Conservation (phyloP, 2,329 filamentous ascomycete genomes). For the Penicillium nordicum region DNA sequence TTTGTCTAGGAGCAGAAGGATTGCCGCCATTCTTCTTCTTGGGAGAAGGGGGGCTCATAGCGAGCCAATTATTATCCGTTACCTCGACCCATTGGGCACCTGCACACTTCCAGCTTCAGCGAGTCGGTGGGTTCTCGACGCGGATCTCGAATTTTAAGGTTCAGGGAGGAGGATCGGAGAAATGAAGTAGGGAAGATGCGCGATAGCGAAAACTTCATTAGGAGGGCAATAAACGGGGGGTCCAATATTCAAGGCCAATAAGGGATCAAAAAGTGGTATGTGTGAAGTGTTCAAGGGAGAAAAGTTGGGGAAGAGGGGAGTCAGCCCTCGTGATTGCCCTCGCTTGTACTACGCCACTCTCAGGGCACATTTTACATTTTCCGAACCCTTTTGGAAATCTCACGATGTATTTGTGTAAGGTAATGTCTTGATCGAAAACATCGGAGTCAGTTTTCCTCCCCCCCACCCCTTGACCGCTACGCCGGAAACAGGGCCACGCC, state of each 20-base stretch:
- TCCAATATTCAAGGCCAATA: neutral
- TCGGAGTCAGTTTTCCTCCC: neutral
- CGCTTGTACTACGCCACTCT: conserved; percentile 7
- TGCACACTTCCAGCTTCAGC: conserved; percentile 1
- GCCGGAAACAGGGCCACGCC: conserved; percentile 9
- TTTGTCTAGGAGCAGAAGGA: conserved; percentile 43
- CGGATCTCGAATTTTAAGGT: conserved; percentile 2
- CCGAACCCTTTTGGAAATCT: neutral
- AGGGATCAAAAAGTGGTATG: neutral
- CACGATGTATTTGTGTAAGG: conserved; percentile 7
- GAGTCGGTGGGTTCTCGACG: neutral
- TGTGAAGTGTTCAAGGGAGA: conserved; percentile 5
- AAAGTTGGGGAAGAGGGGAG: conserved; percentile 6
- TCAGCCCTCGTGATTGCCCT: conserved; percentile 1
- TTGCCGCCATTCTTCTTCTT: conserved; percentile 35
- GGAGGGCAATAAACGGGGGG: neutral
- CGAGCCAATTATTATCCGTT: conserved; percentile 36
- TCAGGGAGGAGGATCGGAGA: conserved; percentile 1
- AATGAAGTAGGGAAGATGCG: conserved; percentile 14
- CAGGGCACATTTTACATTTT: conserved; percentile 1
- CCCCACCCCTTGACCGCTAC: conserved; percentile 10
- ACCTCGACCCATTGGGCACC: conserved; percentile 34
- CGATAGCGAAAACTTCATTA: conserved; percentile 19
- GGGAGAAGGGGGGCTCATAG: conserved; percentile 40
- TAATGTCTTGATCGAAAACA: conserved; percentile 1